Evolutionary conservation across 2,329 filamentous ascomycete genomes (phyloP), one percentile per base, ranked within the genome.

Genomic region (Graphilbum ipis-grandicollis): DNA sequence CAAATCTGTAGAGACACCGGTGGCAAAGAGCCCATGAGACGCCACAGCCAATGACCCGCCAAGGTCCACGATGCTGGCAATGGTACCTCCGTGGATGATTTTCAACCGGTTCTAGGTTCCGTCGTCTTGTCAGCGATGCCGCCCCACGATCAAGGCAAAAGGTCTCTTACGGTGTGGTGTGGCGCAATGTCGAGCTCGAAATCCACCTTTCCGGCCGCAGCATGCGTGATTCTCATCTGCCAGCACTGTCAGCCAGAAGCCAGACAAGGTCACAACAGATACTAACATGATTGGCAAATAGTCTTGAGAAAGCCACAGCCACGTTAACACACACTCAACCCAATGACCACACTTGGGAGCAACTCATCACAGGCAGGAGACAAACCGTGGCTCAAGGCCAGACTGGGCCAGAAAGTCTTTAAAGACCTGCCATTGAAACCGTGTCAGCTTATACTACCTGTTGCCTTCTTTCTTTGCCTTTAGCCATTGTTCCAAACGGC

Each of bases 371-470:
- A 25, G 26, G 26, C 6, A 13, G 14, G 10, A 13, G 19, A 52
- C 59, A 48, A 52, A 93, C 86, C 81, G 80, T 53, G 84, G 84
- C 56, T 94, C 88, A 17, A 96, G 60, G 7, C 86, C 86, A 5
- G 85, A 93, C 44, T 83, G 80, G 46, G 71, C 70, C 60, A 81
- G 73, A 56, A 94, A 94, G 2, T 82, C 86, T 53, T 80, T 79
- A 63, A 84, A 70, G 33, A 92, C 83, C 83, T 90, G n/a, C n/a
- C n/a, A n/a, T n/a, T n/a, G n/a, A n/a, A n/a, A n/a, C n/a, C n/a
- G n/a, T n/a, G n/a, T n/a, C n/a, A n/a, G n/a, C n/a, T n/a, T n/a
- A n/a, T n/a, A n/a, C n/a, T n/a, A n/a, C n/a, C n/a, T n/a, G n/a
- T n/a, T n/a, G n/a, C n/a, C n/a, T n/a, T n/a, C n/a, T n/a, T n/a